Base-by-base conservation (phyloP, 1,284 basidiomycete genomes). In the Puccinia polysora region DNA sequence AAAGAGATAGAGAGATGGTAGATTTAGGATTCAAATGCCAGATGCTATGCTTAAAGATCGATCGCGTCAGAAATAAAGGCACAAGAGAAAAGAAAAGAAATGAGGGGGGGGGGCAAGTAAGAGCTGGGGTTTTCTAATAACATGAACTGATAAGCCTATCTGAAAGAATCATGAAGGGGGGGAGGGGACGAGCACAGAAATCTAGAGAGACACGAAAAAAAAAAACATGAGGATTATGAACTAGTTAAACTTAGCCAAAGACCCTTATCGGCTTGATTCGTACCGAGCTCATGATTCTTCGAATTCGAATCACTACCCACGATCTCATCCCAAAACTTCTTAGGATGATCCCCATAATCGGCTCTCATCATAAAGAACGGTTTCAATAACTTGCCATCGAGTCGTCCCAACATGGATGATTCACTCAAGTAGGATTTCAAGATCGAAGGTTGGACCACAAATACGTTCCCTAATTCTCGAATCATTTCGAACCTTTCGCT, bases 401-500 rank as follows among this genome's bases (percentile, higher is more conserved):
- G 93, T 23, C 90, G 86, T 7, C 91, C 91, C 5, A 97, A 86
- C 79, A 92, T 90, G 18, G 45, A 32, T 65, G 88, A 88, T 77
- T 95, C 93, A 3, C 88, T 89, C 80, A 96, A 90, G 81, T 94
- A 97, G 1, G 91, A 90, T 75, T 89, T 90, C 75, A 97, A 85
- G 73, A 92, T 91, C 74, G 95, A 91, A 4, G 93, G 92, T 74
- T 88, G 88, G 55, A 97, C 90, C 76, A 97, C 88, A 84, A 97
- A 99, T 73, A 95, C 85, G 79, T 97, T 96, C 77, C 96, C 96
- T 0, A 99, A 87, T 80, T 98, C 94, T 55, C 95, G 89, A 75
- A 98, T 88, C 84, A 98, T 97, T 79, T 98, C 96, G 82, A 96
- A 99, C 20, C 96, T 91, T 80, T 97, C 95, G 74, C 88, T 87